A percentile compares a stretch with the other conserved stretches of the same genome.
These are phyloP conservation scores for Lachancea nothofagi DNA, from an alignment of 805 yeast genomes.

Conservation along the genomic window DNA sequence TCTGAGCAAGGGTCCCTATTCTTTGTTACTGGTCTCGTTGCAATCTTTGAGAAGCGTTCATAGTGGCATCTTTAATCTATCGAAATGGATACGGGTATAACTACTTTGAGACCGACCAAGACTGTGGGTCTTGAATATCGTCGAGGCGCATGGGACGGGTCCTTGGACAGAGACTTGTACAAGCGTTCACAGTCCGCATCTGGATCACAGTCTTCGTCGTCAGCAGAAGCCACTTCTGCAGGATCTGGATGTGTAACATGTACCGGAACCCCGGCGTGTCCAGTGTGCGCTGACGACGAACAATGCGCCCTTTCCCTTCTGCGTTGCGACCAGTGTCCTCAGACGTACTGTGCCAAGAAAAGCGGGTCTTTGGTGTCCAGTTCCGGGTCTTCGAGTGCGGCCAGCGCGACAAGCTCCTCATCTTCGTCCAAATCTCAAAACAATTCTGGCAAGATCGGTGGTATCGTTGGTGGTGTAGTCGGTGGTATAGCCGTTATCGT, in stretches of 20 bases:
- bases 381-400: constrained; percentile 1
- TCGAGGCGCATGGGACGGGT: background rate
- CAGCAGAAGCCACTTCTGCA: constrained; percentile 8
- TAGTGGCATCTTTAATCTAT: constrained; percentile 4
- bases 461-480: constrained; percentile 59
- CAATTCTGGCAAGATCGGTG: constrained; percentile 46
- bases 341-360: constrained; percentile 42
- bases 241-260: constrained; percentile 40
- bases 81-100: background rate
- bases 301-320: constrained; percentile 51
- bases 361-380: background rate
- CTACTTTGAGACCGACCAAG: constrained; percentile 4
- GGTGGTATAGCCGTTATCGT: constrained; percentile 37
- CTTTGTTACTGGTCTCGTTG: too few species aligned
- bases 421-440: constrained; percentile 9
- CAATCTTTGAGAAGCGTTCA: too few species aligned
- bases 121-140: background rate
- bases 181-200: background rate
- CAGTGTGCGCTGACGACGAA: constrained; percentile 47
- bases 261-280: constrained; percentile 42
- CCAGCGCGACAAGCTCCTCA: background rate
- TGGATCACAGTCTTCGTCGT: background rate
- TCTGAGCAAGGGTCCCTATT: too few species aligned
- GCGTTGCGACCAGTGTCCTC: constrained; percentile 55
- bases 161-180: background rate